phyloP scores from a whole-genome alignment of 2,329 filamentous ascomycete genomes.

The Alternaria arborescens region DNA sequence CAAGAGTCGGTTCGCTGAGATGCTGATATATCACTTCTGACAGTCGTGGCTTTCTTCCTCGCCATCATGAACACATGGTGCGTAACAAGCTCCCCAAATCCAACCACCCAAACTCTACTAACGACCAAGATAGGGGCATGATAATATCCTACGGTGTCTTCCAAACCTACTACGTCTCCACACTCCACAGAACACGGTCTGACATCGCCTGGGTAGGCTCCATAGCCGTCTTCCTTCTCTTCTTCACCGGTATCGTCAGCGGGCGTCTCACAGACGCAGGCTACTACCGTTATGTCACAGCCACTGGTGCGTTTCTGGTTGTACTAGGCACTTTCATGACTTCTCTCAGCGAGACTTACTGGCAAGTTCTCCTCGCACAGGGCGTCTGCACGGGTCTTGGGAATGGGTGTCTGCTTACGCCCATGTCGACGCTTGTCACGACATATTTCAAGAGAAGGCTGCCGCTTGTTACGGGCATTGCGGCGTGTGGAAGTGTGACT shows the following conservation, averaged over 20 bases:
- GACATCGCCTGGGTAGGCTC: constrained; percentile 61
- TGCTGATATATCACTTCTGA: neutral
- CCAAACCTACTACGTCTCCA: constrained; percentile 37
- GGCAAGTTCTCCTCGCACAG: constrained; percentile 50
- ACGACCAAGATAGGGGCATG: constrained; percentile 32
- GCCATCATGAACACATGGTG: neutral
- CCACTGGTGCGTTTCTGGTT: constrained; percentile 51
- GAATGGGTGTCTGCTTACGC: constrained; percentile 16
- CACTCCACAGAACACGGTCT: constrained; percentile 50
- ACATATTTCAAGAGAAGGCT: constrained; percentile 4
- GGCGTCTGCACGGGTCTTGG: constrained; percentile 38
- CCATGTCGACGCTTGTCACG: neutral
- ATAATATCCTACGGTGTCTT: constrained; percentile 40
- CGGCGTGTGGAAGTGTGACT: constrained; percentile 19
- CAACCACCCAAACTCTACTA: no score
- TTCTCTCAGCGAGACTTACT: constrained; percentile 53
- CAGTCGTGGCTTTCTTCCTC: neutral
- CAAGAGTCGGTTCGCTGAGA: neutral
- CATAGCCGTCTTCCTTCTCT: constrained; percentile 57
- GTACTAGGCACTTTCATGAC: constrained; percentile 60
- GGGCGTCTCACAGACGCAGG: constrained; percentile 60
- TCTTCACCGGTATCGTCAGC: constrained; percentile 55
- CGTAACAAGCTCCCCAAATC: neutral
- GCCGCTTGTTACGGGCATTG: constrained; percentile 16
- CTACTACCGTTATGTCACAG: constrained; percentile 53